These are phyloP conservation scores for Nicotiana tomentosiformis DNA, from an alignment of 257 asterid genomes.

Conservation along the genomic window DNA sequence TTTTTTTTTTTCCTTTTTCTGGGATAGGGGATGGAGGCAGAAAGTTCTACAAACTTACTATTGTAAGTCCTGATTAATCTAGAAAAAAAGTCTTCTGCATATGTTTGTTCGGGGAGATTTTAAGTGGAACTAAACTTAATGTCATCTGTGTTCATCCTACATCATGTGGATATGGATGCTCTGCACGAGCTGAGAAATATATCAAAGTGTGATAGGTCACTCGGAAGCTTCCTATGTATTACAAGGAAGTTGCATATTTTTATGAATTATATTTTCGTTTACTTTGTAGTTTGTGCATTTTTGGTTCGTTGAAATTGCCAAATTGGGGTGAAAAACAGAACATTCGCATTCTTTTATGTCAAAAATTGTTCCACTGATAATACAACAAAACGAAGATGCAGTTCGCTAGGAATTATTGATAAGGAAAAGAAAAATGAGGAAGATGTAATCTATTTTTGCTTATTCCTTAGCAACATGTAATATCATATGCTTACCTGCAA, in stretches of 20 bases:
- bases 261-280: background rate
- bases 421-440: no score
- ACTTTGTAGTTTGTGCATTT: background rate
- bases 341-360: no score
- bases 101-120: background rate
- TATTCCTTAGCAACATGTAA: no score
- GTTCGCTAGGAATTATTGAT: no score
- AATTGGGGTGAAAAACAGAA: no score
- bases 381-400: no score
- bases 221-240: background rate
- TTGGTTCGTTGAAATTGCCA: background rate
- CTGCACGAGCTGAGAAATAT: background rate
- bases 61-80: background rate
- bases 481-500: no score
- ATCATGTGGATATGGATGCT: background rate
- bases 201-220: background rate
- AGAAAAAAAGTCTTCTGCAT: background rate
- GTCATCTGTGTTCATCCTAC: background rate
- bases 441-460: no score
- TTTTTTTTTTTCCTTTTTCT: background rate
- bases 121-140: background rate
- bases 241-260: background rate
- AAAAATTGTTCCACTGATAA: no score
- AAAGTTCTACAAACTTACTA: background rate
- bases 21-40: background rate